Percentiles rank a stretch among this genome's conserved stretches.
Conservation (phyloP, 176 grass and related monocot species). For the Carex cristatella region DNA sequence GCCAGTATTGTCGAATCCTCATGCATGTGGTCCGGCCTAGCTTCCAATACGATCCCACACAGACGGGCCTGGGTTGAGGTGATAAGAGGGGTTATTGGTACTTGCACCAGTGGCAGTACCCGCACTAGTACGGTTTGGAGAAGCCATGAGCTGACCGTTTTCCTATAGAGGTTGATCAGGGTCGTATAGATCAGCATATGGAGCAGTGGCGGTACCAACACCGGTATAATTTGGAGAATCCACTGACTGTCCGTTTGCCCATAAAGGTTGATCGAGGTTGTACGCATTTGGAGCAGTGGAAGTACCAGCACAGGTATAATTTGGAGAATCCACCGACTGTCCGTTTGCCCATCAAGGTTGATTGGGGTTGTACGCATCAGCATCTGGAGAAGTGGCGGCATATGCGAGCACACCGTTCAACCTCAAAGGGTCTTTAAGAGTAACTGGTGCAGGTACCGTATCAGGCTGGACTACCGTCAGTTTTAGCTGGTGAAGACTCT, state of each 20-base stretch:
- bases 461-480: slow-evolving; percentile 58
- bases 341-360: background rate
- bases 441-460: slow-evolving; percentile 39
- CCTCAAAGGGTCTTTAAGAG: slow-evolving; percentile 53
- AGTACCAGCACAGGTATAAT: slow-evolving; percentile 27
- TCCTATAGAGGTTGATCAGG: slow-evolving; percentile 85
- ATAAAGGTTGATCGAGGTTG: slow-evolving; percentile 44
- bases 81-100: background rate
- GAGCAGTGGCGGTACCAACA: slow-evolving; percentile 12
- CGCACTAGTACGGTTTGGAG: slow-evolving; percentile 26
- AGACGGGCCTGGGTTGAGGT: slow-evolving; percentile 43
- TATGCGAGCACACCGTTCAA: slow-evolving; percentile 43
- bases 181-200: too few species aligned
- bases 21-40: background rate
- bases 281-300: too few species aligned
- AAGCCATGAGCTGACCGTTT: background rate
- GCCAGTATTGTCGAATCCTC: background rate
- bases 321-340: background rate
- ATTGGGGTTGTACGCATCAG: slow-evolving; percentile 96
- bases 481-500: slow-evolving; percentile 85
- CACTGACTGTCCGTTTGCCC: slow-evolving; percentile 31
- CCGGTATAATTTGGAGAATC: slow-evolving; percentile 19
- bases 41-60: slow-evolving; percentile 64
- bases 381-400: slow-evolving; percentile 39
- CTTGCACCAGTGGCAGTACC: slow-evolving; percentile 3